These are phyloP conservation scores for Colletotrichum agaves DNA, from an alignment of 2,329 filamentous ascomycete genomes.

Conservation along the genomic window DNA sequence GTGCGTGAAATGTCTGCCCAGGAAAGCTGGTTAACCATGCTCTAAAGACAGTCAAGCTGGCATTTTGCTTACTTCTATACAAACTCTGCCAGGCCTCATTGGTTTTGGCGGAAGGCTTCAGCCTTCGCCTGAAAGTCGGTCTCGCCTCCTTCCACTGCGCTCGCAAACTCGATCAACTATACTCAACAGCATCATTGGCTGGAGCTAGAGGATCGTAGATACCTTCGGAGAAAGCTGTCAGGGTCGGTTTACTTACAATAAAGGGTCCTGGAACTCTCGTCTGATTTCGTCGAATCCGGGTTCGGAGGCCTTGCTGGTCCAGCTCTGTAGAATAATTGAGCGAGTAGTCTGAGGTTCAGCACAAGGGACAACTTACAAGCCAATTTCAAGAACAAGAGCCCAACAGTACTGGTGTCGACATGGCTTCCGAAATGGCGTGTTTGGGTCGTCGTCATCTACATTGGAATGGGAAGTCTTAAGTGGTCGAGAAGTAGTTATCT, in stretches of 20 bases:
- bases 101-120: background rate
- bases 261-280: background rate
- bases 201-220: background rate
- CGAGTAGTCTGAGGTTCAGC: background rate
- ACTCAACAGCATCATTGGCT: conserved; percentile 1
- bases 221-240: background rate
- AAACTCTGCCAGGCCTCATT: background rate
- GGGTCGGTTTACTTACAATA: background rate
- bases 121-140: background rate
- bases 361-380: background rate
- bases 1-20: background rate
- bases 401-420: background rate
- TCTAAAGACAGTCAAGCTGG: background rate
- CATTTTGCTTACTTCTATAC: background rate
- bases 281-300: background rate
- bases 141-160: background rate
- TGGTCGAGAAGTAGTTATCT: background rate
- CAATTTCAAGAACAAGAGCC: background rate
- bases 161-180: background rate
- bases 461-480: background rate
- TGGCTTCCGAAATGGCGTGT: background rate
- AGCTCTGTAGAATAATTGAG: background rate
- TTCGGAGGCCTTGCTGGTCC: background rate
- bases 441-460: background rate
- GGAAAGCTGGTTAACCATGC: background rate